phyloP scores from a whole-genome alignment of 805 yeast genomes.

The Henningerozyma blattae region DNA sequence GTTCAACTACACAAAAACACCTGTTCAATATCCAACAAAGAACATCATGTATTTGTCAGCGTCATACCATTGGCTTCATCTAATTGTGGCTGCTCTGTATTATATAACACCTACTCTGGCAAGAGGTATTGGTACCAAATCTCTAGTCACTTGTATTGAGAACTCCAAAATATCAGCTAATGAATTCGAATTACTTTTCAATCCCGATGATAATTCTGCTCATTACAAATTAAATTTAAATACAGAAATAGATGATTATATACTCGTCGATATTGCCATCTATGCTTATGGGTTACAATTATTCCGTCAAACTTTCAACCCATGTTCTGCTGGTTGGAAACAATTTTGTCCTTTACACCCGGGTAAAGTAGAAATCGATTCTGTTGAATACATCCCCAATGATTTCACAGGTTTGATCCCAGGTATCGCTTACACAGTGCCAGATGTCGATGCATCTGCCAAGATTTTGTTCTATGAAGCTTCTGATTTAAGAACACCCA shows the following conservation, averaged over 20 bases:
- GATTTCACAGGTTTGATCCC: slow-evolving; percentile 54
- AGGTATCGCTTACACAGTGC: slow-evolving; percentile 76
- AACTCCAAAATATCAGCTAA: slow-evolving; percentile 62
- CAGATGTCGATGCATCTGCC: slow-evolving; percentile 75
- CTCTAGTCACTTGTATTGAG: slow-evolving; percentile 82
- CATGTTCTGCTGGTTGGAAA: slow-evolving; percentile 59
- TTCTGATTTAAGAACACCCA: slow-evolving; percentile 28
- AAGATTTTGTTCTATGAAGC: slow-evolving; percentile 40
- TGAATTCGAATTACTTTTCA: slow-evolving; percentile 61
- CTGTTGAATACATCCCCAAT: slow-evolving; percentile 46
- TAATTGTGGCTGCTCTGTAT: too few relatives aligned
- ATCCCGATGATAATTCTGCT: slow-evolving; percentile 60
- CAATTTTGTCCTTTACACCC: slow-evolving; percentile 87
- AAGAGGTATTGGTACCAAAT: slow-evolving; percentile 14
- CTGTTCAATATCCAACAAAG: too few relatives aligned
- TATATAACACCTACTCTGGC: too few relatives aligned
- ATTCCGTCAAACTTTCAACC: slow-evolving; percentile 43
- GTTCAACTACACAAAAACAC: too few relatives aligned
- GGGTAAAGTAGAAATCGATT: slow-evolving; percentile 67
- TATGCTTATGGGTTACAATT: slow-evolving; percentile 81
- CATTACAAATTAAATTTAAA: slow-evolving; percentile 59
- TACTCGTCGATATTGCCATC: slow-evolving; percentile 61
- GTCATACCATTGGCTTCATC: too few relatives aligned
- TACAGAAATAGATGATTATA: slow-evolving; percentile 54
- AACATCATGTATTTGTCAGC: too few relatives aligned